Conservation (phyloP, 495 filamentous ascomycete species). For the Penicillium parvum region DNA sequence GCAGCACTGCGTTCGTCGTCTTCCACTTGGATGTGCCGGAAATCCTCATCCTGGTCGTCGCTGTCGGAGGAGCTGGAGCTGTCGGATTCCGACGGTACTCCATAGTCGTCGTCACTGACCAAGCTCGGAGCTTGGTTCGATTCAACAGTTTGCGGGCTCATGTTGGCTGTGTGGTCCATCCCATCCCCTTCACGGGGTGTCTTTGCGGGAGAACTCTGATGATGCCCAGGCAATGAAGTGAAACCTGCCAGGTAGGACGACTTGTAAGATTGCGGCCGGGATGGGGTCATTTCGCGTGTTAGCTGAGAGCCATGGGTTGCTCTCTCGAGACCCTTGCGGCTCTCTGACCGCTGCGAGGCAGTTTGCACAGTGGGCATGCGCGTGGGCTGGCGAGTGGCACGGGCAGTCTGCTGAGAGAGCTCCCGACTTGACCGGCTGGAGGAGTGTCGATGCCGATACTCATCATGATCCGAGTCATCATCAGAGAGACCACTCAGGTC, state of each 20-base stretch:
- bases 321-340: conserved; percentile 50
- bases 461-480: conserved; percentile 50
- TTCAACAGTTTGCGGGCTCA: conserved; percentile 75
- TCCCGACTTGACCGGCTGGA: conserved; percentile 41
- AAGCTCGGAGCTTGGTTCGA: conserved; percentile 79
- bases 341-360: conserved; percentile 46
- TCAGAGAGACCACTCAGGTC: conserved; percentile 42
- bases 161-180: conserved; percentile 51
- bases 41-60: conserved; percentile 43
- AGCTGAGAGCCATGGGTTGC: conserved; percentile 13
- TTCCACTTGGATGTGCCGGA: conserved; percentile 51
- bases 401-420: conserved; percentile 15
- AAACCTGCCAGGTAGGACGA: conserved; percentile 29
- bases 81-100: conserved; percentile 48
- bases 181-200: conserved; percentile 42
- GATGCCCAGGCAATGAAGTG: conserved; percentile 15
- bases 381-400: conserved; percentile 46
- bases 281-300: conserved; percentile 29
- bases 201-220: conserved; percentile 26
- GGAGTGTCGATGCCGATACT: conserved; percentile 40
- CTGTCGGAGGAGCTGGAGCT: conserved; percentile 42
- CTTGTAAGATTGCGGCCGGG: conserved; percentile 31
- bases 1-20: conserved; percentile 43
- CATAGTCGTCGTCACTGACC: conserved; percentile 80
- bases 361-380: conserved; percentile 54